These are phyloP conservation scores for Colletotrichum ledebouriae DNA, from an alignment of 2,329 filamentous ascomycete species.

Conservation along the genomic window DNA sequence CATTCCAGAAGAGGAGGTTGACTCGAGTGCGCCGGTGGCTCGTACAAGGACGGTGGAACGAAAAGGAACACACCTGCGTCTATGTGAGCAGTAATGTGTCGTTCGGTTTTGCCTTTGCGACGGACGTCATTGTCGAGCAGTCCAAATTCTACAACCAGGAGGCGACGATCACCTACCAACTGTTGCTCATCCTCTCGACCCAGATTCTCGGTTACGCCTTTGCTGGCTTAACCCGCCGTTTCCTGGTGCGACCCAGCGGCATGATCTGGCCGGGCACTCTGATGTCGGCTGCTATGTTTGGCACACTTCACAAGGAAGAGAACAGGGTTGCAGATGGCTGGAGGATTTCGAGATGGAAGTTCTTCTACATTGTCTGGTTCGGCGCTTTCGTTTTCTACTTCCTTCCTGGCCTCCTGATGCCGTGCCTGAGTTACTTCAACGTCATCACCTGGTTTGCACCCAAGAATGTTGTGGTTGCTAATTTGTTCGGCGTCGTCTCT, in stretches of 20 bases:
- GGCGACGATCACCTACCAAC: slow-evolving; percentile 80
- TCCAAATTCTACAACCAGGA: slow-evolving; percentile 90
- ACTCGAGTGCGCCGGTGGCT: slow-evolving; percentile 77
- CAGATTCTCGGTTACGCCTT: slow-evolving; percentile 91
- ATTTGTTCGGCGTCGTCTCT: slow-evolving; percentile 88
- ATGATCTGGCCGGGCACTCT: slow-evolving; percentile 95
- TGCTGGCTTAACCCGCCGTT: slow-evolving; percentile 83
- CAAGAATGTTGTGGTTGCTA: slow-evolving; percentile 86
- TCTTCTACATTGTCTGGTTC: slow-evolving; percentile 82
- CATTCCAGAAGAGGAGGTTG: slow-evolving; percentile 41
- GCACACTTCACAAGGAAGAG: slow-evolving; percentile 85
- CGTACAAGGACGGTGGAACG: slow-evolving; percentile 85
- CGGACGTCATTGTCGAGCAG: slow-evolving; percentile 91
- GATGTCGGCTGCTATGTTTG: slow-evolving; percentile 91
- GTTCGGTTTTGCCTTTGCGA: slow-evolving; percentile 90
- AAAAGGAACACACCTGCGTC: slow-evolving; percentile 90
- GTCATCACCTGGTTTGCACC: slow-evolving; percentile 91
- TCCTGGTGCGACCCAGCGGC: slow-evolving; percentile 85
- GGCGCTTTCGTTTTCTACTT: slow-evolving; percentile 86
- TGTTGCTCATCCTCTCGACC: slow-evolving; percentile 86
- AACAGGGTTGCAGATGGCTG: slow-evolving; percentile 87
- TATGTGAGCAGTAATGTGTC: slow-evolving; percentile 93
- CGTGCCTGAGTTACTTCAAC: slow-evolving; percentile 89
- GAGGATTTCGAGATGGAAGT: slow-evolving; percentile 85
- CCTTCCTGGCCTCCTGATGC: slow-evolving; percentile 84